phyloP scores from a whole-genome alignment of 106 monocot species.

The Alisma plantagoaquatica region DNA sequence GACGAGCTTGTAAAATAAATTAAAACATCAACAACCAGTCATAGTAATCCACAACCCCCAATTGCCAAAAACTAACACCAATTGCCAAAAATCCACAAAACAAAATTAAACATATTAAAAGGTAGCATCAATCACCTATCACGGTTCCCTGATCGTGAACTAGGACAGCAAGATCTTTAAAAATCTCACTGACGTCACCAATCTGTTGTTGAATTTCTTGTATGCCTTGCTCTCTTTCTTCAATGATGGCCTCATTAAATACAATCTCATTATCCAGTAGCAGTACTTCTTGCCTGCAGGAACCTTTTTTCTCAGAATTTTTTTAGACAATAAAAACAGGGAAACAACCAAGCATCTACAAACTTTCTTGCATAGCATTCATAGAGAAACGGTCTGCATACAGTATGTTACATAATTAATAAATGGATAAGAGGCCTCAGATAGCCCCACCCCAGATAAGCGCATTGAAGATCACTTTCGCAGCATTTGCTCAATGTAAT shows the following conservation, averaged over 20 bases:
- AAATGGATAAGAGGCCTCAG: no score
- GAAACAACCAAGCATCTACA: background rate
- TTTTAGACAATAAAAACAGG: background rate
- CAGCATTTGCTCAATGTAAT: no score
- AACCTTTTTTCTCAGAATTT: background rate
- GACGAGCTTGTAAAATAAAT: background rate
- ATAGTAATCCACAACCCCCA: no score
- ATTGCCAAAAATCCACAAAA: no score
- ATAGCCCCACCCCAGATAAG: no score
- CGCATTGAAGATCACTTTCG: no score
- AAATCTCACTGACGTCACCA: constrained; percentile 84
- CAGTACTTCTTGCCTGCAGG: constrained; percentile 61
- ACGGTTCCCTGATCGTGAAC: constrained; percentile 84
- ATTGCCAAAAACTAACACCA: no score
- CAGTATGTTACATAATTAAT: background rate
- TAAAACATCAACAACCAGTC: background rate
- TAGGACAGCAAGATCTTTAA: constrained; percentile 79
- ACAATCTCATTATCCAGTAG: constrained; percentile 77
- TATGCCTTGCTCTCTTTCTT: constrained; percentile 86
- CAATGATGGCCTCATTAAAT: constrained; percentile 88
- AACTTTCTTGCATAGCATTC: background rate
- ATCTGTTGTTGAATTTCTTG: constrained; percentile 86
- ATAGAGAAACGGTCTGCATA: background rate
- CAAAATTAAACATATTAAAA: no score
- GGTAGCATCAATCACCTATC: constrained; percentile 40